Evolutionary conservation across 208 protist species (phyloP), one percentile per base, ranked within the genome.

Genomic region (Crithidia acanthocephali): DNA sequence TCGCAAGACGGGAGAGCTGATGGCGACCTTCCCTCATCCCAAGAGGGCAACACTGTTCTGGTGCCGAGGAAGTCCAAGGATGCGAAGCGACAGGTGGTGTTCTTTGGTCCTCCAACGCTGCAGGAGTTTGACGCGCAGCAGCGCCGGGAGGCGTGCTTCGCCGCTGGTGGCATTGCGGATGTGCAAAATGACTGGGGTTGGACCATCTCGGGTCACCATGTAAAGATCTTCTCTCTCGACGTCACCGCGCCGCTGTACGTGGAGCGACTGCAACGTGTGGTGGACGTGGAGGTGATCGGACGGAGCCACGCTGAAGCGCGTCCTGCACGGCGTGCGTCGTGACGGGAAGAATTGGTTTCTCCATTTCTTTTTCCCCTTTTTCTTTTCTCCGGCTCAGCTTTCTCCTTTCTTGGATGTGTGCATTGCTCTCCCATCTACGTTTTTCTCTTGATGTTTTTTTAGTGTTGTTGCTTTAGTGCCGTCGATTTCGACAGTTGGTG

Each of bases 151-250:
- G 53, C 57, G 40, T 60, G 56, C 42, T 73, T 70, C 30, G 45
- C 55, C 0, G 30, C 76, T n/a, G 74, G 62, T 35, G 72, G 76
- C 3, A 27, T 67, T 9, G 79, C 56, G 18, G 78, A 87, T 52
- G 74, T 82, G 16, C 52, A 66, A 15, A 74, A 91, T 53, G 90
- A 95, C 76, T 95, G 90, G 88, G 90, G 90, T 40, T 95, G 90
- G 88, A 88, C 84, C 0, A 82, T 92, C 13, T 32, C 71, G 6
- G 90, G 87, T 51, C 61, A 57, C 33, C 76, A 83, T 51, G 85
- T 95, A 32, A 88, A 86, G 53, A 86, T 95, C 63, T 93, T 95
- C 59, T 91, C 87, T 15, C 66, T 83, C 32, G 84, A 92, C 22
- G 79, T 80, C 20, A 76, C 66, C 9, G 48, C 85, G 33, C 90